Conservation (phyloP, 495 filamentous ascomycete genomes). For the Penicillium ochrochloron region DNA sequence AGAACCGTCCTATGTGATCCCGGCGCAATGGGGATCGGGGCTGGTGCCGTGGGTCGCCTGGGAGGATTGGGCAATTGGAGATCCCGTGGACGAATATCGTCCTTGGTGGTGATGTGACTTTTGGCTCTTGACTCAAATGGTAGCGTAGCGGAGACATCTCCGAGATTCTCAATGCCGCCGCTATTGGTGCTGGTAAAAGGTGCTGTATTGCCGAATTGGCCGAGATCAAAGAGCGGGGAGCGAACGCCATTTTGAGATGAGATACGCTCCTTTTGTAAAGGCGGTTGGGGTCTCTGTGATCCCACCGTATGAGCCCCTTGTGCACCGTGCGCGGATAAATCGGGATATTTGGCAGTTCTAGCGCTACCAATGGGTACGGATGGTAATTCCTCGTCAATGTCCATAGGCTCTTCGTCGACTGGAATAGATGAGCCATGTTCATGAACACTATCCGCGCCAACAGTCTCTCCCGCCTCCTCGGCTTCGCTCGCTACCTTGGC, state of each 20-base stretch:
- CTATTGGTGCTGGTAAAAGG: conserved; percentile 62
- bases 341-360: conserved; percentile 21
- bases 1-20: conserved; percentile 38
- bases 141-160: conserved; percentile 67
- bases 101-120: conserved; percentile 29
- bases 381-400: conserved; percentile 50
- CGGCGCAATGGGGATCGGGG: conserved; percentile 19
- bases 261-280: conserved; percentile 43
- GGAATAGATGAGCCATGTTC: conserved; percentile 18
- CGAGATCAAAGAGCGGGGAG: conserved; percentile 54
- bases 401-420: conserved; percentile 51
- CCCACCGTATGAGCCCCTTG: conserved; percentile 24
- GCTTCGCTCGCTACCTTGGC: conserved; percentile 48
- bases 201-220: conserved; percentile 66
- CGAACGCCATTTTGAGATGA: conserved; percentile 30
- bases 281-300: conserved; percentile 27
- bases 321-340: conserved; percentile 26
- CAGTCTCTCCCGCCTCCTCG: conserved; percentile 44
- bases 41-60: conserved; percentile 50
- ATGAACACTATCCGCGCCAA: conserved; percentile 25
- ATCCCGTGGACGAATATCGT: conserved; percentile 39
- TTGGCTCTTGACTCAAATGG: conserved; percentile 72
- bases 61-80: conserved; percentile 68
- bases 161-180: conserved; percentile 64
- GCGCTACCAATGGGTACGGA: conserved; percentile 5